Percentiles rank a stretch among this genome's conserved stretches.
These are phyloP conservation scores for Leptographium wingfieldii DNA, from an alignment of 2,329 filamentous ascomycete genomes.

Conservation along the genomic window DNA sequence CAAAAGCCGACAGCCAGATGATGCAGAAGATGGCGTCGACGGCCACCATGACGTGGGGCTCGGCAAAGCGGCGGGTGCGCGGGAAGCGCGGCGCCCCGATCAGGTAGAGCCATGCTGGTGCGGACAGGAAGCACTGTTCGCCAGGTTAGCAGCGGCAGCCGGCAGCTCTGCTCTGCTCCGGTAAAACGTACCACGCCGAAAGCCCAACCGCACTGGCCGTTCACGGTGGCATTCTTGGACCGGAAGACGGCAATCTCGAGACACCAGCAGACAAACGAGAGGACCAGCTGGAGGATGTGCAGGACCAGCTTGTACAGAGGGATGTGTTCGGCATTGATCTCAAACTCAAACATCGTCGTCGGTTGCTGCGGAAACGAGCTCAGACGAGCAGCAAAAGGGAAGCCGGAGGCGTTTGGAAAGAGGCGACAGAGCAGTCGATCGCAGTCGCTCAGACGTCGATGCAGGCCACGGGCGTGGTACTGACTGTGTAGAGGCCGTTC, in stretches of 20 bases:
- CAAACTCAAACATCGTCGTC: constrained; percentile 30
- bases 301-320: constrained; percentile 44
- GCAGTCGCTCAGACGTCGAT: too few species aligned
- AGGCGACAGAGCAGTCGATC: too few species aligned
- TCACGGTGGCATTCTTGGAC: constrained; percentile 32
- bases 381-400: too few species aligned
- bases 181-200: constrained; percentile 44
- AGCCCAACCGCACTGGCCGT: constrained; percentile 48
- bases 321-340: constrained; percentile 40
- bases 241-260: constrained; percentile 49
- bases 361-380: too few species aligned
- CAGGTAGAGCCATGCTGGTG: constrained; percentile 53
- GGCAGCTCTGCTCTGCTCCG: not conserved
- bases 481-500: too few species aligned
- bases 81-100: constrained; percentile 51
- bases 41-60: constrained; percentile 47
- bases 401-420: too few species aligned
- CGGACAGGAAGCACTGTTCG: constrained; percentile 48
- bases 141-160: not conserved
- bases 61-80: constrained; percentile 46
- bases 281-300: constrained; percentile 41
- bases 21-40: constrained; percentile 46
- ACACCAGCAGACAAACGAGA: constrained; percentile 43
- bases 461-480: too few species aligned
- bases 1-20: constrained; percentile 55